Base-by-base conservation (phyloP, 768 basidiomycete species). In the Russula ochroleuca region DNA sequence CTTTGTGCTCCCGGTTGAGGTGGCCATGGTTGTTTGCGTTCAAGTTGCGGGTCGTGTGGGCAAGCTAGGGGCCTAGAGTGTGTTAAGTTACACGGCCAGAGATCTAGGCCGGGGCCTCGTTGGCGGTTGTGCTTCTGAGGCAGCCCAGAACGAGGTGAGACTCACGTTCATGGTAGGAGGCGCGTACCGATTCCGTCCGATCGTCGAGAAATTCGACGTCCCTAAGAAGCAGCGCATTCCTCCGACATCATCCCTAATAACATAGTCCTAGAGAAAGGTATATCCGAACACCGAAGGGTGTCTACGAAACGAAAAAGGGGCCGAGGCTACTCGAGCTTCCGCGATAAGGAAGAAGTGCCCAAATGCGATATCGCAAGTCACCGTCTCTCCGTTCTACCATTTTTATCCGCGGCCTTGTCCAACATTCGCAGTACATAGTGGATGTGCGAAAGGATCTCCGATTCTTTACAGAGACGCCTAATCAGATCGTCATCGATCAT, bases 41-140 rank as follows among this genome's bases (percentile, higher is more conserved):
- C 40, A 59, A 40, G 25, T 15, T 38, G 47, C 3, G 63, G 37
- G 63, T 64, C 37, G 51, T 63, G 45, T 53, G 43, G 33, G 19
- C 17, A 25, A 51, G n/a, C 21, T 28, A 31, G 28, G 9, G 48
- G 56, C 11, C 55, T 35, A 45, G 31, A 35, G 37, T 38, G 28
- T 17, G 23, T 40, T 17, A 23, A 54, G 19, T 37, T 37, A 15
- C 31, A 51, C 19, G 23, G 53, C 37, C 17, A 54, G 40, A 59
- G 58, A 43, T 43, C 59, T 48, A 61, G 28, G 45, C 45, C 59
- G 14, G 17, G 15, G 33, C 58, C 48, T 11, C 15, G 57, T 28
- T 2, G 17, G 11, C 13, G n/a, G 19, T 28, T 10, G 19, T 56
- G 11, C 4, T n/a, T n/a, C n/a, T 31, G 43, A 48, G n/a, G 37